These are phyloP conservation scores for Wallacemonas sp. DNA, from an alignment of 208 protist species.

Conservation along the genomic window DNA sequence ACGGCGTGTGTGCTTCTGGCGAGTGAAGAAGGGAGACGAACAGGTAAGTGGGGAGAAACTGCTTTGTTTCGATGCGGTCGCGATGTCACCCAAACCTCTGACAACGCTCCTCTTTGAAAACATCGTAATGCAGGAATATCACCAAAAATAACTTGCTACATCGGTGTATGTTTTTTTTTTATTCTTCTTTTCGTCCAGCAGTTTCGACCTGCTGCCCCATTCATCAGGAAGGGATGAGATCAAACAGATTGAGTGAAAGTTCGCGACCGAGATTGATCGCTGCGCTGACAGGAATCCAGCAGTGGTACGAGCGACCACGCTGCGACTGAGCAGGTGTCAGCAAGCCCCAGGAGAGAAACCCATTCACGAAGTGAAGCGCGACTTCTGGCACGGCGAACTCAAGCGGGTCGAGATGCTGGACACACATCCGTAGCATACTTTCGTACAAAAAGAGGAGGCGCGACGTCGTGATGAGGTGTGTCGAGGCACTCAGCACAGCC, in stretches of 20 bases:
- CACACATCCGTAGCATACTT: conserved; percentile 64
- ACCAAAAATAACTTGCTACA: no score
- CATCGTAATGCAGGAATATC: no score
- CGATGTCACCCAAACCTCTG: no score
- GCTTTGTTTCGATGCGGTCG: no score
- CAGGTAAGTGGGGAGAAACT: no score
- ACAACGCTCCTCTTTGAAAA: no score
- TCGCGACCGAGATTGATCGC: conserved; percentile 58
- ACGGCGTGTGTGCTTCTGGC: not conserved
- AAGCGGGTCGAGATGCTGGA: conserved; percentile 60
- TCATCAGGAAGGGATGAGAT: conserved; percentile 64
- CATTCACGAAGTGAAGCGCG: conserved; percentile 62
- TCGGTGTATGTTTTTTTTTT: no score
- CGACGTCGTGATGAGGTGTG: conserved; percentile 47
- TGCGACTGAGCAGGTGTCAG: conserved; percentile 42
- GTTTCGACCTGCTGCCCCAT: not conserved
- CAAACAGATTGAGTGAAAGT: conserved; percentile 67
- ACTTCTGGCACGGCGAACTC: conserved; percentile 63
- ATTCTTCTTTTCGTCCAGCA: not conserved
- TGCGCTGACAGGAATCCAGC: conserved; percentile 78
- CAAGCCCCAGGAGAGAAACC: conserved; percentile 75
- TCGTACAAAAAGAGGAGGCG: conserved; percentile 66
- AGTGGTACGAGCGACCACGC: conserved; percentile 49
- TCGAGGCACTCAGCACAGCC: conserved; percentile 59
- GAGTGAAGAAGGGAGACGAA: no score